phyloP scores from a whole-genome alignment of 441 rosid genomes.

The Adansonia grandidieri region DNA sequence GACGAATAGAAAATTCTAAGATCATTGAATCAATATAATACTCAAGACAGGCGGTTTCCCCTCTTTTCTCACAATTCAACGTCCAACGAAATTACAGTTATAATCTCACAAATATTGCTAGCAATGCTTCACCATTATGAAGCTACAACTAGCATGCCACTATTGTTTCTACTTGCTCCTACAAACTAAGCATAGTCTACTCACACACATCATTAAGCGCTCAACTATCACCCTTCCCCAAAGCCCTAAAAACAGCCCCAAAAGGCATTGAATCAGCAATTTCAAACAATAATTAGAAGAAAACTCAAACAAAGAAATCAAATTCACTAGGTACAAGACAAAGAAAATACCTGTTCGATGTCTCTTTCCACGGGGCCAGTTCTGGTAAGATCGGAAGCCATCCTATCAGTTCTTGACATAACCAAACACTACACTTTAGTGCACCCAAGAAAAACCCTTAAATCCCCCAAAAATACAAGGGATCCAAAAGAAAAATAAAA shows the following conservation, averaged over 20 bases:
- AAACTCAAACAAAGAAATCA: conserved; percentile 8
- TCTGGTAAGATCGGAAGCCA: conserved; percentile 89
- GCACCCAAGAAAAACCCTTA: conserved; percentile 12
- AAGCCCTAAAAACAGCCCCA: not conserved
- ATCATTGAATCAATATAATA: conserved; percentile 2
- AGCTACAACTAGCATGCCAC: not conserved
- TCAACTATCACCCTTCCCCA: not conserved
- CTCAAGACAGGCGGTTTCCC: not conserved
- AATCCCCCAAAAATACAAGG: conserved; percentile 12
- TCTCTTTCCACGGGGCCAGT: conserved; percentile 85
- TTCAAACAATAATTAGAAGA: conserved; percentile 1
- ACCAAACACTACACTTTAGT: conserved; percentile 4
- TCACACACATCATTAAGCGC: conserved; percentile 1
- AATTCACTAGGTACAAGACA: conserved; percentile 12
- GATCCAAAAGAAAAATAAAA: conserved; percentile 3
- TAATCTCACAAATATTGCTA: not conserved
- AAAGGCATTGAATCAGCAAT: not conserved
- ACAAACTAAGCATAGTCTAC: not conserved
- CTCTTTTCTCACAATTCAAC: not conserved
- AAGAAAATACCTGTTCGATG: conserved; percentile 74
- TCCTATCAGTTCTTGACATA: conserved; percentile 69
- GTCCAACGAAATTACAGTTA: not conserved
- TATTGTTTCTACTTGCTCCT: conserved; percentile 20
- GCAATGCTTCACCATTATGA: not conserved
- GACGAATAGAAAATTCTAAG: not conserved